Conservation (phyloP, 1,139 yeast species). For the Scheffersomyces titani region DNA sequence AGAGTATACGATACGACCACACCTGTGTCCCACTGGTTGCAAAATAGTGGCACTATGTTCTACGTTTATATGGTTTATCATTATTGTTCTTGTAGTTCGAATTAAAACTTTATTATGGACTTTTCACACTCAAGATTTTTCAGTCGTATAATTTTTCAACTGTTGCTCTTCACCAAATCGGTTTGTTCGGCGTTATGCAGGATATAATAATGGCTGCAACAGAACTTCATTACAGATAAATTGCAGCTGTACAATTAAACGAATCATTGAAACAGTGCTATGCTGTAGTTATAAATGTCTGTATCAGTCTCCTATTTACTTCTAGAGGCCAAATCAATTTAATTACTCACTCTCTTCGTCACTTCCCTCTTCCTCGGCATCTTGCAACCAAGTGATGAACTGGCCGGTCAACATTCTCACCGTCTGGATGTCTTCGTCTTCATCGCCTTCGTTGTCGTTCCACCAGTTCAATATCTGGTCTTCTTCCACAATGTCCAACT, state of each 20-base stretch:
- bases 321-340: neutral
- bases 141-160: neutral
- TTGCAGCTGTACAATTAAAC: no score
- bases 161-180: neutral
- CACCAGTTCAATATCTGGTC: conserved; percentile 84
- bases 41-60: neutral
- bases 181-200: neutral
- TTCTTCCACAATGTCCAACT: conserved; percentile 79
- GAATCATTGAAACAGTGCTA: no score
- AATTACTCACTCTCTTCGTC: conserved; percentile 37
- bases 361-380: conserved; percentile 76
- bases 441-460: conserved; percentile 48
- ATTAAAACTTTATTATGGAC: neutral
- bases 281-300: neutral
- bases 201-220: neutral
- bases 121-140: neutral
- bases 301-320: neutral
- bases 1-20: no score
- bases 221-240: no score
- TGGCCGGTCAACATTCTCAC: conserved; percentile 62
- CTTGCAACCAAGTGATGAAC: conserved; percentile 85
- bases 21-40: neutral
- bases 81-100: neutral
- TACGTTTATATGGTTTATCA: neutral
- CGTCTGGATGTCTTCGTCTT: conserved; percentile 40